These are phyloP conservation scores for Akanthomyces uredinophilus DNA, from an alignment of 2,329 filamentous ascomycete genomes.

Conservation along the genomic window DNA sequence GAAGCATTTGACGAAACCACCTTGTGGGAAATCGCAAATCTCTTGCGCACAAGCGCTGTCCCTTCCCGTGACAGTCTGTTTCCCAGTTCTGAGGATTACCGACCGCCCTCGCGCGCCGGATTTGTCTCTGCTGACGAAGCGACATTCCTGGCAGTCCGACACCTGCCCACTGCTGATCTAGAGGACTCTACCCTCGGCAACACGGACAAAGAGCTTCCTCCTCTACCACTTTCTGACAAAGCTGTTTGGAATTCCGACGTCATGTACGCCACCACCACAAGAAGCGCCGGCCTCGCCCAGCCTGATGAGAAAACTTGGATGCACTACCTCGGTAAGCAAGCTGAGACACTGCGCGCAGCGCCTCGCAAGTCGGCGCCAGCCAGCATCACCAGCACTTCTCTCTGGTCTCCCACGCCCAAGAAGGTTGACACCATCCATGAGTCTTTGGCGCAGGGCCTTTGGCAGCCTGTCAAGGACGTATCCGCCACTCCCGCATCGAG, in stretches of 20 bases:
- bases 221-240: background rate
- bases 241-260: constrained; percentile 14
- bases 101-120: background rate
- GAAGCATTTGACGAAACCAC: constrained; percentile 58
- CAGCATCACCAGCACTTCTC: constrained; percentile 11
- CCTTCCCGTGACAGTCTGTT: constrained; percentile 49
- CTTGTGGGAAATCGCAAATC: constrained; percentile 58
- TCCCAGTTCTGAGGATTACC: constrained; percentile 22
- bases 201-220: constrained; percentile 14
- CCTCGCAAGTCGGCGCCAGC: constrained; percentile 13
- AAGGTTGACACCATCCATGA: background rate
- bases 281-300: constrained; percentile 28
- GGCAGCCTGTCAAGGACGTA: background rate
- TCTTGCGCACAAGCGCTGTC: constrained; percentile 48
- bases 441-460: background rate
- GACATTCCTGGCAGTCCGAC: background rate
- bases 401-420: background rate
- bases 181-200: constrained; percentile 17
- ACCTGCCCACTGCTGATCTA: background rate
- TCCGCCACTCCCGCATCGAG: background rate
- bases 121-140: background rate
- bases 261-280: background rate
- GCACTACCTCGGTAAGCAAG: constrained; percentile 22
- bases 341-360: constrained; percentile 8
- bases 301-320: constrained; percentile 32